Conservation (phyloP, 768 basidiomycete species). For the Suillus hirtellus region DNA sequence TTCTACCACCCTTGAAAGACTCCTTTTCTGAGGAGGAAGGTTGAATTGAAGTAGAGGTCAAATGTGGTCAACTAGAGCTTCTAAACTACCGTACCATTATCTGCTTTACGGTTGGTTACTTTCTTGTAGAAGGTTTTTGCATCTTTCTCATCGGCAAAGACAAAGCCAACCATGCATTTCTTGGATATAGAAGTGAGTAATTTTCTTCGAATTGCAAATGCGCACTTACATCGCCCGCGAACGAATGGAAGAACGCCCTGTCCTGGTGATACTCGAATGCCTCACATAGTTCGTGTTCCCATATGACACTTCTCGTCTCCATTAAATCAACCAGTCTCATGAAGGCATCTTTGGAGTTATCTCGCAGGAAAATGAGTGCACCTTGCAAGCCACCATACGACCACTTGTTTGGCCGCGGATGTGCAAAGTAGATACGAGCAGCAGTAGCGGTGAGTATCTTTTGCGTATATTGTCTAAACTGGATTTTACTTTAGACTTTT, state of each 20-base stretch:
- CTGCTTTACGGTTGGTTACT: conserved; percentile 64
- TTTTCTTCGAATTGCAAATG: conserved; percentile 3
- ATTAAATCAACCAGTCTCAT: conserved; percentile 79
- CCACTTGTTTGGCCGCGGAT: conserved; percentile 78
- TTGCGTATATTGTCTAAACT: conserved; percentile 54
- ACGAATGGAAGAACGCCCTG: conserved; percentile 89
- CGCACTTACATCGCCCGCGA: conserved; percentile 84
- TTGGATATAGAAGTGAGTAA: conserved; percentile 31
- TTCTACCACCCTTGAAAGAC: conserved; percentile 64
- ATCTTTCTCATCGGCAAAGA: conserved; percentile 85
- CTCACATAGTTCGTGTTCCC: conserved; percentile 91
- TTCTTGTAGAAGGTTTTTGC: conserved; percentile 87
- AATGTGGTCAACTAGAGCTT: conserved; percentile 12
- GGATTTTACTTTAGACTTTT: conserved; percentile 75
- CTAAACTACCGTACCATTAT: conserved; percentile 45
- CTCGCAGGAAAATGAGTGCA: conserved; percentile 70
- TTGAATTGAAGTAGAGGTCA: conserved; percentile 41
- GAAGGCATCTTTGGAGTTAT: conserved; percentile 55
- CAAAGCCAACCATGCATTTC: conserved; percentile 90
- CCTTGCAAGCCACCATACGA: conserved; percentile 87
- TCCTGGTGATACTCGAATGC: conserved; percentile 82
- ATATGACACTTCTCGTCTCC: conserved; percentile 84
- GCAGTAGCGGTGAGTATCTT: conserved; percentile 84
- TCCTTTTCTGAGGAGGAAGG: conserved; percentile 48
- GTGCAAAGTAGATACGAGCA: conserved; percentile 88